Base-by-base conservation (phyloP, 305 asterid genomes). In the Stenogyne calaminthoides region DNA sequence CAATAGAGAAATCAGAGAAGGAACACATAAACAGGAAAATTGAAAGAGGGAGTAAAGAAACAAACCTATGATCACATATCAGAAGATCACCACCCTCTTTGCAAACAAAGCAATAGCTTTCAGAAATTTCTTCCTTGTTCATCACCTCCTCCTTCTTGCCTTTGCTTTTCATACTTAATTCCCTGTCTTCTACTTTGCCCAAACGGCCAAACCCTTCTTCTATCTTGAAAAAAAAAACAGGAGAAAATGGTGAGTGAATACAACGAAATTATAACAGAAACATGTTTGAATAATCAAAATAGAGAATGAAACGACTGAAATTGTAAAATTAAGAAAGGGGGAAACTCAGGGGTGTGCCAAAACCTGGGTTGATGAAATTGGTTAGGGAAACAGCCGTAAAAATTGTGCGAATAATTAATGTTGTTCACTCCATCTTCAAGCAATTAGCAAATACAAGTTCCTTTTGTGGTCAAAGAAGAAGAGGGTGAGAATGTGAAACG, bases 1-100 rank as follows among this genome's bases (percentile, higher is more conserved):
- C 49, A 15, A 47, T 3, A 55, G 59, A 58, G 59, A 54, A 20
- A 12, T 27, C 47, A 34, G 14, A n/a, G n/a, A n/a, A n/a, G n/a
- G n/a, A n/a, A n/a, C n/a, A n/a, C n/a, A 29, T 12, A 3, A 25
- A 11, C 3, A 68, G 2, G 18, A 36, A 12, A 49, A 3, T 54
- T 20, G 8, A 34, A 49, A 69, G 27, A 3, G n/a, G 32, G 20
- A n/a, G 32, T 1, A 34, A 44, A 25, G 5, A 27, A 73, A 40
- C 61, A 76, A 20, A 88, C 93, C 73, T 59, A 81, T 79, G 67
- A 74, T 88, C 93, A 22, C 93, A 88, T 18, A 88, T 81, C 6
- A 80, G 76, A 59, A 87, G 64, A 0, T 63, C 76, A 19, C 92
- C 92, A 56, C 92, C 92, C 7, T 87, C 90, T 71, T 87, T 85